Base-by-base conservation (phyloP, 2,329 filamentous ascomycete species). In the Fusarium circinatum region DNA sequence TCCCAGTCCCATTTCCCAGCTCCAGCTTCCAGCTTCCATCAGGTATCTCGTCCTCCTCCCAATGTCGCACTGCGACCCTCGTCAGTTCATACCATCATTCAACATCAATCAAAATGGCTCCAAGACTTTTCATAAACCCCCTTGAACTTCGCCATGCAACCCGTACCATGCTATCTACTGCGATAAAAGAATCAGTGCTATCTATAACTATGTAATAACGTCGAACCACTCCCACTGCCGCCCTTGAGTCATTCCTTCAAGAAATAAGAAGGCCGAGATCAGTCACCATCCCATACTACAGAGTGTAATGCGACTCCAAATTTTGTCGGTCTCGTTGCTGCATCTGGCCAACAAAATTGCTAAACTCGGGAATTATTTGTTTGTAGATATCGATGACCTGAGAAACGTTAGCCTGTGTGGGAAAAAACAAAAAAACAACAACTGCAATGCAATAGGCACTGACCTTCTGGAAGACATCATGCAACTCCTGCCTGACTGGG, bases 381-480 rank as follows among this genome's bases (percentile, higher is more conserved):
- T 87, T 86, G 79, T 91, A 91, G 36, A 86, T 83, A 64, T 84
- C 84, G 70, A 90, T 81, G 24, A 87, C 84, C 89, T 90, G 22
- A 11, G 22, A 28, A 67, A 56, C 34, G 15, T 64, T 51, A 65
- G 60, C 26, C 17, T 26, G 39, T 7, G 22, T 13, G 28, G 8
- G 32, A 2, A 34, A 34, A 34, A 15, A 34, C 32, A 34, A 34
- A 2, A 30, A 41, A 3, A 13, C 17, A 26, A n/a, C 18, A 24
- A 13, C 8, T 30, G 5, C 4, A 17, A 41, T 20, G 5, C 5
- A 22, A 30, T 12, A 28, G 51, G 57, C 42, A 82, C 90, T 85
- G 82, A 96, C 94, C 83, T 92, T 90, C 79, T 94, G 91, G 82
- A 97, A 97, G 44, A 91, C 90, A 61, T 90, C 88, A 65, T 92